Base-by-base conservation (phyloP, 2,329 filamentous ascomycete genomes). In the Paraconiothyrium brasiliense region DNA sequence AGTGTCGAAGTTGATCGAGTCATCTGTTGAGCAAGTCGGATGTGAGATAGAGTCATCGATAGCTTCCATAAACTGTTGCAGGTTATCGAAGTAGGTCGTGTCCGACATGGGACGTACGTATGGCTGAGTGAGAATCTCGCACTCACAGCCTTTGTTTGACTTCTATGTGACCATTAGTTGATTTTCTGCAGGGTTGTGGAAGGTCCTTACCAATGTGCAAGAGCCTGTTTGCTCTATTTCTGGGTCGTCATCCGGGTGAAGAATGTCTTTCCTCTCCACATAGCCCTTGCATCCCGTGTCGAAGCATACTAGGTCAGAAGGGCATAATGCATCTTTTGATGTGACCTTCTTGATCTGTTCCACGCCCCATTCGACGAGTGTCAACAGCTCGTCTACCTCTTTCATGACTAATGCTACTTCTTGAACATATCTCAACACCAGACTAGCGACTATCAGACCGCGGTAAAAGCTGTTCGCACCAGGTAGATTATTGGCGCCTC, bases 11-110 rank as follows among this genome's bases (percentile, higher is more conserved):
- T 22, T 52, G 20, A 52, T 35, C 49, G 30, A 52, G 39, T 37
- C 32, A 22, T 37, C 32, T 39, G 32, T 37, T 35, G 14, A 35
- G 32, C 32, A 52, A 13, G 13, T 52, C 10, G 49, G 49, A 52
- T 52, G 32, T 22, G 49, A 52, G 14, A 52, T 14, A 20, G 49
- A 52, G 35, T 52, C 32, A 35, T 52, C 32, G 22, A 52, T n/a
- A 37, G 37, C 49, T 22, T 52, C 16, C 49, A 39, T 39, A 20
- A 52, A 52, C 32, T 52, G 32, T 52, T 52, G 14, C 32, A 52
- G 32, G 2, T 52, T 20, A 16, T 52, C 49, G 20, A 52, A 52
- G 32, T 52, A 52, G 32, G 7, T 16, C 11, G 34, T 35, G 20
- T 37, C 30, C 32, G 14, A 3, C 9, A 39, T 37, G 14, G 20